These are phyloP conservation scores for Neocucurbitaria cava DNA, from an alignment of 2,329 filamentous ascomycete genomes.

Conservation along the genomic window DNA sequence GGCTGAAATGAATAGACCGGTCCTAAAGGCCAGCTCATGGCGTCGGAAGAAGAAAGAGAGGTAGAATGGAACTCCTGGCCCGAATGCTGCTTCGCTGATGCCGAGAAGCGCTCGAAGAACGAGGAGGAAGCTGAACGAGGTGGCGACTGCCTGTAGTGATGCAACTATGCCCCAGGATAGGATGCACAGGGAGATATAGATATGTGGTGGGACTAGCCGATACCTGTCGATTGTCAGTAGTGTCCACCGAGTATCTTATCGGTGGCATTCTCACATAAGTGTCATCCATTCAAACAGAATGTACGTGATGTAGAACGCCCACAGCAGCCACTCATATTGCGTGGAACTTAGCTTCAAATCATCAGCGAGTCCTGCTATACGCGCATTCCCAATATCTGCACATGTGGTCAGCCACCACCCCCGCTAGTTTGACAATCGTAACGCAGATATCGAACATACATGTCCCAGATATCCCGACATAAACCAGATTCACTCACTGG, in stretches of 20 bases:
- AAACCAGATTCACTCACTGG: conserved; percentile 63
- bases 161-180: conserved; percentile 81
- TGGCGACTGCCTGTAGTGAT: conserved; percentile 67
- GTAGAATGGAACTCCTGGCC: conserved; percentile 69
- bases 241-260: background rate
- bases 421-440: background rate
- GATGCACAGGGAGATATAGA: conserved; percentile 70
- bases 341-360: conserved; percentile 62
- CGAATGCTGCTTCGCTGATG: conserved; percentile 67
- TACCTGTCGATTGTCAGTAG: conserved; percentile 48
- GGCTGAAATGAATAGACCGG: conserved; percentile 84
- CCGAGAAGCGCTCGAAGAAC: conserved; percentile 66
- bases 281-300: conserved; percentile 72
- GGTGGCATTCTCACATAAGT: conserved; percentile 56
- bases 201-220: conserved; percentile 65
- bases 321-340: conserved; percentile 68
- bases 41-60: conserved; percentile 68
- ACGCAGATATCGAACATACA: conserved; percentile 32
- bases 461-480: background rate
- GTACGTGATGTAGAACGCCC: conserved; percentile 70
- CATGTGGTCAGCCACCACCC: conserved; percentile 7
- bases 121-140: conserved; percentile 62
- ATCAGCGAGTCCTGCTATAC: conserved; percentile 63
- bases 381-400: conserved; percentile 68
- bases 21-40: conserved; percentile 81